Base-by-base conservation (phyloP, 1,139 yeast genomes). In the Tardiomyces blankii region DNA sequence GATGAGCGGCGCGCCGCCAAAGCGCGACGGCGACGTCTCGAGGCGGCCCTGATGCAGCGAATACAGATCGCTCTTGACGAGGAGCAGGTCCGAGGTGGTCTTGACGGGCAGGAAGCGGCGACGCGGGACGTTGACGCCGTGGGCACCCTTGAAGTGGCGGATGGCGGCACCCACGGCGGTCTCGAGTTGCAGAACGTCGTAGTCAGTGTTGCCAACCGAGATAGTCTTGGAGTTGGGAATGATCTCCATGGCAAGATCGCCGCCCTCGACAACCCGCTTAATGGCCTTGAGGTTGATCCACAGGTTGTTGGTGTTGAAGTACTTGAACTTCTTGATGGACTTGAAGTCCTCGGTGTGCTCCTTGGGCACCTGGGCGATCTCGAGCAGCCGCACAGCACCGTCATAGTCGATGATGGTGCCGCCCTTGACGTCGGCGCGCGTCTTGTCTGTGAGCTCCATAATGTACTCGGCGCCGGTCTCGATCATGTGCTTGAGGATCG, bases 131-230 rank as follows among this genome's bases (percentile, higher is more conserved):
- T 88, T 95, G 59, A 91, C 94, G 69, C 98, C 98, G 62, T 88
- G 96, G 30, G 97, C 96, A 59, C 87, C 85, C 57, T 82, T 75
- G 68, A 93, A 91, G 69, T 89, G 93, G 69, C 95, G 86, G 64
- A 91, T 91, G 46, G 98, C 97, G 40, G 98, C 98, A 73, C 98
- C 98, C 55, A 88, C 95, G 25, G 98, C 98, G 45, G 98, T 91
- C 73, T 91, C 98, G 63, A 91, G 79, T 72, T 91, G 98, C 61
- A 91, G 72, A 45, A 91, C 96, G 60, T 83, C 82, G 58, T 84
- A 75, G 52, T 88, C 96, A 46, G 75, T 71, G 53, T 79, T 77
- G 49, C 95, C 95, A 55, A 77, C 74, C 47, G 80, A 74, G 63
- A 91, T 82, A 45, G 93, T 72, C 72, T 91, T 91, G 61, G 75